Evolutionary conservation across 352 stramenopile genomes (phyloP), one percentile per base, ranked within the genome.

Genomic region (Lagenidium sp.): DNA sequence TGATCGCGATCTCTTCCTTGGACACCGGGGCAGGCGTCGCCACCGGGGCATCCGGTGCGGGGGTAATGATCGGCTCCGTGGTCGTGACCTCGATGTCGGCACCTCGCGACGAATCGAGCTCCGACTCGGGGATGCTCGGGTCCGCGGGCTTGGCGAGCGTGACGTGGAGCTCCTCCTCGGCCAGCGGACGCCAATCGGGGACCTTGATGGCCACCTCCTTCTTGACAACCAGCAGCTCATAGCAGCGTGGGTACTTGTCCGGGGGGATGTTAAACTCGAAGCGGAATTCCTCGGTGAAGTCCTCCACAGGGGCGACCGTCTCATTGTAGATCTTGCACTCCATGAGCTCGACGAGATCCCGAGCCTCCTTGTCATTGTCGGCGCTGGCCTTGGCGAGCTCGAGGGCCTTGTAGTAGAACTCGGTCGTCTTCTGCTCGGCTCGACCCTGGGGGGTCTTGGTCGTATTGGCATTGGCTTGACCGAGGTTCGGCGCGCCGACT

Each of bases 311-410:
- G 12, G 41, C 25, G 4, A 47, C 29, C 4, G 41, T 47, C 18
- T 47, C 41, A 20, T 47, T 47, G 29, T 47, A 38, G 20, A 47
- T 47, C 20, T 47, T 47, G 41, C 41, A 47, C 19, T 47, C 41
- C 41, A 47, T 47, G 13, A 47, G 21, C 41, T 37, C 41, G 5
- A 47, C 41, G 28, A 39, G n/a, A 4, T 47, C 41, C 6, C 41
- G 41, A 6, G 41, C 41, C 5, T 21, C 25, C 20, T 47, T 25
- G 20, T 47, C 41, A 22, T 38, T 16, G 6, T 38, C 25, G 16
- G 6, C 41, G 6, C 20, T 4, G 4, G 18, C 25, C 18, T 32
- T 37, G 10, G 41, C 41, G 18, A 47, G 16, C 13, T 47, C 26
- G 11, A 47, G 41, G 7, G 41, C 41, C 41, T 47, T 21, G 41